These are phyloP conservation scores for Tardiomyces digboiensis DNA, from an alignment of 1,139 yeast genomes.

Conservation along the genomic window DNA sequence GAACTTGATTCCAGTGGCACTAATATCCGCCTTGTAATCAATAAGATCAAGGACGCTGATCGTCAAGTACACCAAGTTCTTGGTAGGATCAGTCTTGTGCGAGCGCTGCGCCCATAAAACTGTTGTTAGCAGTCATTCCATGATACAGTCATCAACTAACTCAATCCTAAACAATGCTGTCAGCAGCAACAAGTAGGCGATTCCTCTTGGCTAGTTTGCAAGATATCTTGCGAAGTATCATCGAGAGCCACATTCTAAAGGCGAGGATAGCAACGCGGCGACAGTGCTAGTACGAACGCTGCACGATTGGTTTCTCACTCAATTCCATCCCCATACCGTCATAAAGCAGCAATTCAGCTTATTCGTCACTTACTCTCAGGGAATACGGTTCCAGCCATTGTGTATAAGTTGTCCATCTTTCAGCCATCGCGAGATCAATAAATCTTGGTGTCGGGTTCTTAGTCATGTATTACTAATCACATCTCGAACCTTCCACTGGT, in stretches of 20 bases:
- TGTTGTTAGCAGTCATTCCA: slow-evolving; percentile 24
- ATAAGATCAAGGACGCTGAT: slow-evolving; percentile 65
- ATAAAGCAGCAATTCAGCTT: too few species aligned
- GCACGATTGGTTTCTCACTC: too few species aligned
- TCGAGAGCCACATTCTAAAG: too few species aligned
- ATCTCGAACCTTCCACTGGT: not conserved
- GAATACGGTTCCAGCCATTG: slow-evolving; percentile 3
- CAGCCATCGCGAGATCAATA: not conserved
- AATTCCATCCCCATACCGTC: too few species aligned
- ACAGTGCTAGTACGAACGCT: too few species aligned
- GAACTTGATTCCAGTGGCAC: slow-evolving; percentile 47
- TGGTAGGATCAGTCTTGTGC: slow-evolving; percentile 53
- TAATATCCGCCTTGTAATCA: slow-evolving; percentile 53
- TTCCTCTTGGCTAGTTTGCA: too few species aligned
- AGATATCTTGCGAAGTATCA: too few species aligned
- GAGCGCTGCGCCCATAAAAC: slow-evolving; percentile 98
- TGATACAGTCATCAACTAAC: not conserved
- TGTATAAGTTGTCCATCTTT: not conserved
- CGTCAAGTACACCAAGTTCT: slow-evolving; percentile 69
- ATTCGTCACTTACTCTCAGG: slow-evolving; percentile 12
- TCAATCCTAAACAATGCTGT: too few species aligned
- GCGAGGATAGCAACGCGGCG: too few species aligned
- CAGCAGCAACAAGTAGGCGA: too few species aligned
- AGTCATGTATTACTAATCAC: not conserved
- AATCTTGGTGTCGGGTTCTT: slow-evolving; percentile 1